Percentiles rank a stretch among this genome's conserved stretches.
Evolutionary conservation across 2,329 filamentous ascomycete species (phyloP).

Genomic region (Colletotrichum melonis): DNA sequence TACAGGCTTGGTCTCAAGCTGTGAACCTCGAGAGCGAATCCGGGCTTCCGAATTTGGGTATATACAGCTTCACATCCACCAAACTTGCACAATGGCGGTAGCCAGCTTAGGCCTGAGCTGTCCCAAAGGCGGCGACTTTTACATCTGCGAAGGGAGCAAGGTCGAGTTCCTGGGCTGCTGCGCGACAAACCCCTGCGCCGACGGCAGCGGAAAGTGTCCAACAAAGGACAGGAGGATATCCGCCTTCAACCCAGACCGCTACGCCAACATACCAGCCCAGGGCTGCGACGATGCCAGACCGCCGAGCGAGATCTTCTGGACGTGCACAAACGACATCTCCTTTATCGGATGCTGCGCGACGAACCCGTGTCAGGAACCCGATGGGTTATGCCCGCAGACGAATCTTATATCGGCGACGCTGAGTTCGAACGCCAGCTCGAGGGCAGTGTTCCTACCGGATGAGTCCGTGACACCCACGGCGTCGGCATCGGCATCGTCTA

Average conservation of each 20-base stretch:
- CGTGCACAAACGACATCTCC: conserved; percentile 44
- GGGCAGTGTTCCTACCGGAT: conserved; percentile 33
- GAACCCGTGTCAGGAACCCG: conserved; percentile 45
- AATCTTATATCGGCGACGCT: conserved; percentile 42
- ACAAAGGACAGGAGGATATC: conserved; percentile 40
- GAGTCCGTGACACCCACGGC: not conserved
- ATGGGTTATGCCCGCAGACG: conserved; percentile 39
- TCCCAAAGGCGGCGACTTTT: conserved; percentile 46
- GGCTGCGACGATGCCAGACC: conserved; percentile 41
- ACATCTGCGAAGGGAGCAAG: conserved; percentile 47
- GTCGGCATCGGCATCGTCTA: not conserved
- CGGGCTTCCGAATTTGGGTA: not conserved
- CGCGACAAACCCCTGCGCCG: conserved; percentile 47
- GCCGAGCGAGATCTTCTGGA: conserved; percentile 45
- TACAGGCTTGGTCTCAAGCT: not conserved
- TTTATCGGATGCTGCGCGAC: conserved; percentile 53
- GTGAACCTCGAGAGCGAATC: not conserved
- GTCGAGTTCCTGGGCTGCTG: conserved; percentile 56
- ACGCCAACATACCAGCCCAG: conserved; percentile 44
- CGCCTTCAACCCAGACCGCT: conserved; percentile 43
- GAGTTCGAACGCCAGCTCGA: conserved; percentile 36
- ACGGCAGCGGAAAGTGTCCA: conserved; percentile 47
- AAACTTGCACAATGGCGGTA: not conserved
- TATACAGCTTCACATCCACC: not conserved
- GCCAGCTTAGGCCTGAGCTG: conserved; percentile 44